phyloP scores from a whole-genome alignment of 352 stramenopile species.

The Thalassiosira hispida region DNA sequence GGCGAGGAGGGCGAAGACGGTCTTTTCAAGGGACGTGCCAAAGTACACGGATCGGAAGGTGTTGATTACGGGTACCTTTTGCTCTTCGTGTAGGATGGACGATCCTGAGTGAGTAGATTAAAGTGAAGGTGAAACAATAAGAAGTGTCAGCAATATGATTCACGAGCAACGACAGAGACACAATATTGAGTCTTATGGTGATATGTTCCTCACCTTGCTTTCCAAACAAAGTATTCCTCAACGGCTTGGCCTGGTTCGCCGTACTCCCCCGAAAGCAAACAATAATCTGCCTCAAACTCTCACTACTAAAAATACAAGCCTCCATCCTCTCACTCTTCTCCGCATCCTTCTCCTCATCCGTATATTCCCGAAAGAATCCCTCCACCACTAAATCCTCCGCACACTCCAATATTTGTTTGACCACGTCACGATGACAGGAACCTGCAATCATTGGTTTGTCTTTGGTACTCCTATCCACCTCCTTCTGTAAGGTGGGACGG shows the following conservation, averaged over 20 bases:
- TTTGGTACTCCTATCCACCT: slow-evolving; percentile 23
- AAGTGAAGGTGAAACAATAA: slow-evolving; percentile 5
- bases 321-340: slow-evolving; percentile 57
- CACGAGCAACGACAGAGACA: background rate
- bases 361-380: slow-evolving; percentile 58
- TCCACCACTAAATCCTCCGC: slow-evolving; percentile 57
- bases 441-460: slow-evolving; percentile 52
- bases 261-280: slow-evolving; percentile 73
- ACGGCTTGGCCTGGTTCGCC: slow-evolving; percentile 64
- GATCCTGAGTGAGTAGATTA: slow-evolving; percentile 19
- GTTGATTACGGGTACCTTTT: slow-evolving; percentile 54
- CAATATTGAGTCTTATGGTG: background rate
- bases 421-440: slow-evolving; percentile 42
- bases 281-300: slow-evolving; percentile 71
- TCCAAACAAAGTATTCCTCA: slow-evolving; percentile 51
- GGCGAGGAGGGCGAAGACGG: slow-evolving; percentile 65
- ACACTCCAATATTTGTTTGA: slow-evolving; percentile 40
- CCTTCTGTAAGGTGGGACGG: slow-evolving; percentile 33
- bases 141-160: background rate
- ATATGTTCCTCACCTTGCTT: slow-evolving; percentile 45
- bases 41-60: slow-evolving; percentile 66
- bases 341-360: slow-evolving; percentile 41
- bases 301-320: slow-evolving; percentile 69
- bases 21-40: slow-evolving; percentile 62
- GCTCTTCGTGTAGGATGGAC: slow-evolving; percentile 52